Evolutionary conservation across 768 basidiomycete species (phyloP).

Genomic region (Pleurotus salmoneostramineus): DNA sequence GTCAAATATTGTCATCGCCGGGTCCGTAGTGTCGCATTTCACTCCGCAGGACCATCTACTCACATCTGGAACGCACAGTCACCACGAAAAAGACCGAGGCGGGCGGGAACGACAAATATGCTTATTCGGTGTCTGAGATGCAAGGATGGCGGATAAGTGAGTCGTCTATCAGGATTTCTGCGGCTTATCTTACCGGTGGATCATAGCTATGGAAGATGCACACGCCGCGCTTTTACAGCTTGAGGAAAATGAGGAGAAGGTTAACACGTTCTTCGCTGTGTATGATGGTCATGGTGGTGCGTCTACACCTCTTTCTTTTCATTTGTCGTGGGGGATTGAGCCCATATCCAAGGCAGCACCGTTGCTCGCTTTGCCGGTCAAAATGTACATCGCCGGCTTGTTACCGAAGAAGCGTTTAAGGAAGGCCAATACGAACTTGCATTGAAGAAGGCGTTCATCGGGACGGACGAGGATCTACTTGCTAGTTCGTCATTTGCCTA

Average conservation of each 20-base stretch:
- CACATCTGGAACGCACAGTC: constrained; percentile 35
- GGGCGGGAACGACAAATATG: constrained; percentile 66
- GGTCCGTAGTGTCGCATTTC: constrained; percentile 40
- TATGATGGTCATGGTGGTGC: constrained; percentile 98
- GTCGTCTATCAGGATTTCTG: constrained; percentile 28
- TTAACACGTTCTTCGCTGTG: constrained; percentile 89
- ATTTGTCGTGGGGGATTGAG: constrained; percentile 8
- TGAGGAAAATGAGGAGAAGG: constrained; percentile 41
- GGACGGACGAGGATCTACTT: constrained; percentile 91
- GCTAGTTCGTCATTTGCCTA: constrained; percentile 49
- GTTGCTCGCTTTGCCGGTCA: constrained; percentile 87
- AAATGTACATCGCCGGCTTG: constrained; percentile 75
- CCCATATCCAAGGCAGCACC: constrained; percentile 52
- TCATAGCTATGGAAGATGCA: constrained; percentile 94
- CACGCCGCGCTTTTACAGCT: constrained; percentile 76
- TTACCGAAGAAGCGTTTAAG: constrained; percentile 69
- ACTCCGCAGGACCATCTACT: constrained; percentile 8
- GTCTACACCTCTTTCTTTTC: constrained; percentile 16
- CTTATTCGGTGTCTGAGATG: constrained; percentile 90
- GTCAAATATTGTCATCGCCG: constrained; percentile 83
- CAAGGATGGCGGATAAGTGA: constrained; percentile 98
- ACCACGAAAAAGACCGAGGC: constrained; percentile 78
- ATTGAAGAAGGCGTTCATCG: constrained; percentile 85
- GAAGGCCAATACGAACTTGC: constrained; percentile 69
- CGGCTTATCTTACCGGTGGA: neutral